Conservation (phyloP, 495 filamentous ascomycete species). For the Xylaria telfairii region DNA sequence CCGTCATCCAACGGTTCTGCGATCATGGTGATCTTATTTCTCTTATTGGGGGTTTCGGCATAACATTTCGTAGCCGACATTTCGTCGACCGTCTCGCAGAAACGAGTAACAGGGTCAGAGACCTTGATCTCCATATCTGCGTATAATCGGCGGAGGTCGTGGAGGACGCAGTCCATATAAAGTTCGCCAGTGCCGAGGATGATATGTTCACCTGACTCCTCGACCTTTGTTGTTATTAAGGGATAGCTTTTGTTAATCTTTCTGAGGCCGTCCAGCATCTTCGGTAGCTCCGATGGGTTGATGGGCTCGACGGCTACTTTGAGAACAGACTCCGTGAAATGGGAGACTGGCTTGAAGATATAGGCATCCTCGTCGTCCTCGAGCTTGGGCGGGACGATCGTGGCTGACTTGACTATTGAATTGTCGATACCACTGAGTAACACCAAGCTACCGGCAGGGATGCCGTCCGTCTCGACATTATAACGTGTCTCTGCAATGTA, state of each 20-base stretch:
- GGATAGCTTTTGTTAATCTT: conserved; percentile 99
- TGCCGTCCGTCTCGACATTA: conserved; percentile 86
- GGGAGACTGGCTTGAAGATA: conserved; percentile 89
- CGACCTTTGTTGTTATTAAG: conserved; percentile 92
- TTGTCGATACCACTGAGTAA: conserved; percentile 92
- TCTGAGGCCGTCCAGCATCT: conserved; percentile 96
- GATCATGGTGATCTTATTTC: conserved; percentile 99
- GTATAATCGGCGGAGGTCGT: conserved; percentile 90
- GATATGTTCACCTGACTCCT: conserved; percentile 98
- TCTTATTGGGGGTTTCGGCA: conserved; percentile 96
- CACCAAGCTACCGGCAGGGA: conserved; percentile 96
- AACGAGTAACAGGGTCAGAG: conserved; percentile 95
- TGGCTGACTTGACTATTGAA: conserved; percentile 98
- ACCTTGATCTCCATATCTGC: conserved; percentile 99
- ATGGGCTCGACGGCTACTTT: conserved; percentile 98
- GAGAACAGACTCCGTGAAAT: conserved; percentile 97
- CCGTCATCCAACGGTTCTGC: conserved; percentile 94
- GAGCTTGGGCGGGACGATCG: conserved; percentile 80
- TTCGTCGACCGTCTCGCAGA: conserved; percentile 98
- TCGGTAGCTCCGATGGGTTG: conserved; percentile 97
- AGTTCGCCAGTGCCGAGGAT: conserved; percentile 94
- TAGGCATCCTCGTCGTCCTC: conserved; percentile 89
- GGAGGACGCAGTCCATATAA: conserved; percentile 98
- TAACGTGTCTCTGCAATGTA: conserved; percentile 96
- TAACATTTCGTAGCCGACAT: conserved; percentile 98